Conservation (phyloP, 768 basidiomycete species). For the Tylopilus rubrobrunneus region DNA sequence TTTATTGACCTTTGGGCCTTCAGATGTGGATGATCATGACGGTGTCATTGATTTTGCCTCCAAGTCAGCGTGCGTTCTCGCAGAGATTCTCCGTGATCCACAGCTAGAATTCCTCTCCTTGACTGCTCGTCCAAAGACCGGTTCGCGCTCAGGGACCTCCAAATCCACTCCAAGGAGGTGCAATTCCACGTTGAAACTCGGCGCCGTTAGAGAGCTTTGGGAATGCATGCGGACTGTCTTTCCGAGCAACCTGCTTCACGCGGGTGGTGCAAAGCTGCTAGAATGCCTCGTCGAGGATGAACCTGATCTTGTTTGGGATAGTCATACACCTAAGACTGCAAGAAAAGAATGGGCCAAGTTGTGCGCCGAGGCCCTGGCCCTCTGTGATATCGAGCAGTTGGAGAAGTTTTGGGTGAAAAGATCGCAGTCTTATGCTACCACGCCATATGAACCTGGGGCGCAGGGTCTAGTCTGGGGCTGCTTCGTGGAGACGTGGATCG, state of each 20-base stretch:
- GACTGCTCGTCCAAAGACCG: constrained; percentile 20
- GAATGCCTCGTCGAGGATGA: constrained; percentile 47
- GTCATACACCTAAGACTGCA: constrained; percentile 41
- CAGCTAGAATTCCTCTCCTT: constrained; percentile 38
- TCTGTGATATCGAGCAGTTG: constrained; percentile 45
- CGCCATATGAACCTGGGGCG: constrained; percentile 38
- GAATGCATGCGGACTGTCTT: constrained; percentile 39
- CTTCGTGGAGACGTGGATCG: constrained; percentile 55
- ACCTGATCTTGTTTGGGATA: constrained; percentile 40
- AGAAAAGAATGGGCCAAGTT: constrained; percentile 56
- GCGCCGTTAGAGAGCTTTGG: constrained; percentile 58
- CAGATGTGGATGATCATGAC: constrained; percentile 44
- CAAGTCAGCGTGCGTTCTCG: constrained; percentile 41
- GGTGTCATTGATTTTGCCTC: constrained; percentile 38
- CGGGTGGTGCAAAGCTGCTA: constrained; percentile 46
- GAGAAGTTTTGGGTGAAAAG: constrained; percentile 48
- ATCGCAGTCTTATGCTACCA: constrained; percentile 17
- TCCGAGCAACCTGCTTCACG: constrained; percentile 38
- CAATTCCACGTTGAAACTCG: constrained; percentile 54
- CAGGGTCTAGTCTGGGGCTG: constrained; percentile 54
- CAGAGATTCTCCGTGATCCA: constrained; percentile 45
- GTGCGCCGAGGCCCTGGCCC: constrained; percentile 50
- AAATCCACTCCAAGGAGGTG: constrained; percentile 16
- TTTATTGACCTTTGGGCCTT: constrained; percentile 6
- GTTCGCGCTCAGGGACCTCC: constrained; percentile 6